Percentiles rank a stretch among this genome's conserved stretches.
phyloP scores from a whole-genome alignment of 306 rosid species.

The Prunus salicina region DNA sequence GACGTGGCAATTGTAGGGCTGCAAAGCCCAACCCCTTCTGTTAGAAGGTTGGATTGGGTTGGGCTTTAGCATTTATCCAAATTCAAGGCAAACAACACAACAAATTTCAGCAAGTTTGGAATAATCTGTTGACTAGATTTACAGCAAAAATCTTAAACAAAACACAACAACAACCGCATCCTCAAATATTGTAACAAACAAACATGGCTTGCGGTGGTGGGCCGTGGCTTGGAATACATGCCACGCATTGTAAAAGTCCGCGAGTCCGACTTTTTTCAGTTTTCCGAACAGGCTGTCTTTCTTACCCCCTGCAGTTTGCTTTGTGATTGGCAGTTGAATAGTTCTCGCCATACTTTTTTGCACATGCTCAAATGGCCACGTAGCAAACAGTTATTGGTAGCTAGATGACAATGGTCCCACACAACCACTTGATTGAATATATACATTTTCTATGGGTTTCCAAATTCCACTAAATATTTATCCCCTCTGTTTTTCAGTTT shows the following conservation, averaged over 20 bases:
- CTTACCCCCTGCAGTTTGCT: background rate
- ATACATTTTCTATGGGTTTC: too few relatives aligned
- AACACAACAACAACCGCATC: background rate
- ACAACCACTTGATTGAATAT: too few relatives aligned
- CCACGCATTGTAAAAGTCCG: background rate
- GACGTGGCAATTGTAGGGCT: conserved; percentile 11
- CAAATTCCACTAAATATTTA: too few relatives aligned
- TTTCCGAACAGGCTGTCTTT: background rate
- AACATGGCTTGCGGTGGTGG: background rate
- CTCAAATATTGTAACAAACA: background rate
- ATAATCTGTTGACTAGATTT: background rate
- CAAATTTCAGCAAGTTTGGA: background rate
- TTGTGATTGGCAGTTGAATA: conserved; percentile 22
- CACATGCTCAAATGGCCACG: conserved; percentile 13
- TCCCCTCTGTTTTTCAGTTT: too few relatives aligned
- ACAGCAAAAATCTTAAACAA: background rate
- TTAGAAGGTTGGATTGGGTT: background rate
- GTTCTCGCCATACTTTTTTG: conserved; percentile 19
- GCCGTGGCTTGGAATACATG: background rate
- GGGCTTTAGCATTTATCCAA: background rate
- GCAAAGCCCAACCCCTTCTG: background rate
- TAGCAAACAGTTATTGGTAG: conserved; percentile 4
- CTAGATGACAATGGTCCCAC: background rate
- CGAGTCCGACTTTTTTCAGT: background rate
- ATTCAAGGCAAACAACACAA: too few relatives aligned